Evolutionary conservation across 2,329 filamentous ascomycete species (phyloP), one percentile per base, ranked within the genome.

Genomic region (Diaporthe destruens): DNA sequence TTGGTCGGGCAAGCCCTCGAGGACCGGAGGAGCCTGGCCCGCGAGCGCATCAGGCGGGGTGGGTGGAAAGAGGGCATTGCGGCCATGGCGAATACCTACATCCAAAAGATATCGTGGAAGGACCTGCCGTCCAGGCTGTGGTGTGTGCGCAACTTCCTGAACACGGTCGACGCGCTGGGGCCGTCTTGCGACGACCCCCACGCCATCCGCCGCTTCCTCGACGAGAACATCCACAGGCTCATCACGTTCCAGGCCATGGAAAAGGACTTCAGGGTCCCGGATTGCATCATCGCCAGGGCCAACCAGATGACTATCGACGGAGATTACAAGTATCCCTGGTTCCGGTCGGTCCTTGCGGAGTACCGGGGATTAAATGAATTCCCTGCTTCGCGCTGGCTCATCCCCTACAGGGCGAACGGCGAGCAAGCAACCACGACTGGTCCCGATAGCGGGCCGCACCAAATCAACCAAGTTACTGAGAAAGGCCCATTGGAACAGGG

Each of bases 301-400:
- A 3, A 23, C 11, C 9, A 23, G 3, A 12, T 18, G 1, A 8
- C 18, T 6, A 1, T 0, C 2, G 42, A 49, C 9, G 8, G 42
- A 3, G 3, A 2, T 0, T 23, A 34, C 42, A 49, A 49, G 4
- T 65, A 49, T n/a, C 18, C 29, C 4, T 63, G 59, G 59, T 9
- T 63, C 6, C 42, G 59, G 1, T 32, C 25, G 4, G n/a, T 49
- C 18, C 7, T 63, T 9, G 1, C 12, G 25, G 59, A 63, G 25
- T n/a, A 9, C 3, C 9, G 18, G 9, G 42, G 25, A 16, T 1
- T 8, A 8, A 2, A 7, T 4, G 42, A 8, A 0, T 0, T 1
- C 11, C 3, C n/a, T 5, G 23, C n/a, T 18, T 7, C 42, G 11
- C 29, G 16, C 36, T 23, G 42, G 36, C 1, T 61, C 2, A 6